Conservation (phyloP, 2,329 filamentous ascomycete species). For the Neofusicoccum sp. region DNA sequence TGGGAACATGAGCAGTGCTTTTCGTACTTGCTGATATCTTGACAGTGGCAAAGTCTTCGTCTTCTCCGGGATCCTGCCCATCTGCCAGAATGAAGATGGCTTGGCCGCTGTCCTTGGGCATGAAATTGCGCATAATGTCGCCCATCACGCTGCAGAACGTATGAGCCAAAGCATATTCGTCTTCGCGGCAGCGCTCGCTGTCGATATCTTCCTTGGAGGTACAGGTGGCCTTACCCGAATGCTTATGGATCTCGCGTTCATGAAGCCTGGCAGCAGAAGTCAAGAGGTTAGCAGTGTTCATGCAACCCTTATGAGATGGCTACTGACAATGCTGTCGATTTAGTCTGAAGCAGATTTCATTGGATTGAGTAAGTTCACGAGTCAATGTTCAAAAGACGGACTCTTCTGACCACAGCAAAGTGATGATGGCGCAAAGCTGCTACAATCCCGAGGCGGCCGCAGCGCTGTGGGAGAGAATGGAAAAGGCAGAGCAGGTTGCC, state of each 20-base stretch:
- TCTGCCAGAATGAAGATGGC: slow-evolving; percentile 65
- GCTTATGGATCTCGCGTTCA: slow-evolving; percentile 63
- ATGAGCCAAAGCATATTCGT: slow-evolving; percentile 48
- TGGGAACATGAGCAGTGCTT: background rate
- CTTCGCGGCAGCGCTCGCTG: slow-evolving; percentile 35
- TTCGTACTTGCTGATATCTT: background rate
- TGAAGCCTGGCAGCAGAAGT: slow-evolving; percentile 64
- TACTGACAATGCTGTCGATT: slow-evolving; percentile 17
- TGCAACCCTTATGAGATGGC: background rate
- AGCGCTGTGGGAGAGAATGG: slow-evolving; percentile 63
- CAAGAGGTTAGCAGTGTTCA: slow-evolving; percentile 55
- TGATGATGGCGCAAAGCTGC: slow-evolving; percentile 81
- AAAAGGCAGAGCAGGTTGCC: slow-evolving; percentile 48
- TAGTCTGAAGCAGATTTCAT: slow-evolving; percentile 77
- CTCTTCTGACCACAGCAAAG: slow-evolving; percentile 26
- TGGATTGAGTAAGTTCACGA: slow-evolving; percentile 56
- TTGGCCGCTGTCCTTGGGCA: slow-evolving; percentile 75
- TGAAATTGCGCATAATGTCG: slow-evolving; percentile 75
- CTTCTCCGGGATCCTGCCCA: slow-evolving; percentile 67
- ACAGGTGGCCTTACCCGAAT: slow-evolving; percentile 39
- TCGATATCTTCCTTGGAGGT: slow-evolving; percentile 44
- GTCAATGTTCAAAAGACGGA: background rate
- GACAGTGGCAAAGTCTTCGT: slow-evolving; percentile 73
- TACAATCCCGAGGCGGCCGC: slow-evolving; percentile 69
- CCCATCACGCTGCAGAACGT: slow-evolving; percentile 66